A percentile compares a stretch with the other conserved stretches of the same genome.
Evolutionary conservation across 2,329 filamentous ascomycete species (phyloP).

Genomic region (Plectosphaerella cucumerina): DNA sequence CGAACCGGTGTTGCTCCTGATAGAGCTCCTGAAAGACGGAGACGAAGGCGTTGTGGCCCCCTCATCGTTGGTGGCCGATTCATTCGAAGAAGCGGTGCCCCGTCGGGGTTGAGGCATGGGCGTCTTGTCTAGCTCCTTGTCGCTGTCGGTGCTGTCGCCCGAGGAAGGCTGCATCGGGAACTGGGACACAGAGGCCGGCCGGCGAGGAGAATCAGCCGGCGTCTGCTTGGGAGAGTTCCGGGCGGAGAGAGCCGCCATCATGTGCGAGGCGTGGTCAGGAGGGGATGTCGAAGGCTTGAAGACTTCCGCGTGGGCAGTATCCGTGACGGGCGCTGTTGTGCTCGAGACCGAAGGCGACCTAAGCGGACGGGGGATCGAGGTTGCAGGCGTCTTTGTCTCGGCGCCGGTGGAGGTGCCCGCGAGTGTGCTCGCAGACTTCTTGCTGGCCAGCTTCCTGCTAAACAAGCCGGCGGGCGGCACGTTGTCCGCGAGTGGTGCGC

Average conservation of each 20-base stretch:
- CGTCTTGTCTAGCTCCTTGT: slow-evolving; percentile 23
- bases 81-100: slow-evolving; percentile 32
- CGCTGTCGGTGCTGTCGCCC: slow-evolving; percentile 36
- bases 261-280: slow-evolving; percentile 55
- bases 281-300: slow-evolving; percentile 52
- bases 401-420: slow-evolving; percentile 43
- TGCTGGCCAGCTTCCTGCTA: slow-evolving; percentile 41
- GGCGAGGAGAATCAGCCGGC: slow-evolving; percentile 28
- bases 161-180: slow-evolving; percentile 44
- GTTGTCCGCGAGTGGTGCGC: slow-evolving; percentile 38
- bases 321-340: slow-evolving; percentile 60
- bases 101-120: slow-evolving; percentile 22
- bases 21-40: slow-evolving; percentile 21
- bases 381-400: slow-evolving; percentile 38
- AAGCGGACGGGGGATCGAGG: slow-evolving; percentile 18
- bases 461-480: slow-evolving; percentile 39
- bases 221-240: slow-evolving; percentile 47
- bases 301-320: slow-evolving; percentile 62
- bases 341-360: slow-evolving; percentile 58
- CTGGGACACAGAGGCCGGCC: slow-evolving; percentile 31
- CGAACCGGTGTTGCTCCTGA: slow-evolving; percentile 30
- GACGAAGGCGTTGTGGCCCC: slow-evolving; percentile 15
- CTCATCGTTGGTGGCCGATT: slow-evolving; percentile 23
- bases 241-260: slow-evolving; percentile 66
- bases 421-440: slow-evolving; percentile 23